Percentiles rank a stretch among this genome's conserved stretches.
These are phyloP conservation scores for Trichopus zeylanicus DNA, from an alignment of 116 monocot species.

Conservation along the genomic window DNA sequence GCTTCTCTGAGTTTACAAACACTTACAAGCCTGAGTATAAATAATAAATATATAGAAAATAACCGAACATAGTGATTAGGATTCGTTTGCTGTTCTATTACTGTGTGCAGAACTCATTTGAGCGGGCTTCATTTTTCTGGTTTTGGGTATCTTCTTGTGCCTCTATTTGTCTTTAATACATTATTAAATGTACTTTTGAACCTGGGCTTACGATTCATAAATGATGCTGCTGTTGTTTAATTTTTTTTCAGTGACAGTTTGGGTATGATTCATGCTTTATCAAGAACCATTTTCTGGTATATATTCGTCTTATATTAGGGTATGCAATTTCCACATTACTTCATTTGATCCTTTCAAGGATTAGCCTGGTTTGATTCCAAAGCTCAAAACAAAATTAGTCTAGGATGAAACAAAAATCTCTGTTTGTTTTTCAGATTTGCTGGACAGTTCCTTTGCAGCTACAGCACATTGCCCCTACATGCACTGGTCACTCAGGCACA, in stretches of 20 bases:
- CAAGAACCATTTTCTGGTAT: slow-evolving; percentile 41
- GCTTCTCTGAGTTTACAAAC: no score
- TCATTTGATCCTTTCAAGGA: no score
- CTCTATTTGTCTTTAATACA: no score
- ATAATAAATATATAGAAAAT: no score
- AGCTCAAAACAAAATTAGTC: background rate
- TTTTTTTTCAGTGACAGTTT: slow-evolving; percentile 82
- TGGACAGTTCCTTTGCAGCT: slow-evolving; percentile 94
- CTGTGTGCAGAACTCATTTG: slow-evolving; percentile 99
- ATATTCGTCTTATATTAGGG: slow-evolving; percentile 48
- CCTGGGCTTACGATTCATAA: no score
- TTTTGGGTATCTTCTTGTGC: slow-evolving; percentile 68
- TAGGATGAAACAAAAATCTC: background rate
- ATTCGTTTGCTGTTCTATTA: no score
- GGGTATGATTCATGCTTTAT: slow-evolving; percentile 84
- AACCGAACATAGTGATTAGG: no score
- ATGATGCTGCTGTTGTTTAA: background rate
- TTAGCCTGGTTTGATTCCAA: background rate
- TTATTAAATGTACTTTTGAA: no score
- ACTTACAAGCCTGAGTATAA: no score
- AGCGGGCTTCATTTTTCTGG: slow-evolving; percentile 98
- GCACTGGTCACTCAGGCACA: slow-evolving; percentile 97
- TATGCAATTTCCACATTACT: no score
- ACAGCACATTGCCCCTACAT: slow-evolving; percentile 93
- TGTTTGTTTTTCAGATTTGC: slow-evolving; percentile 46